A percentile compares a stretch with the other conserved stretches of the same genome.
phyloP scores from a whole-genome alignment of 2,329 filamentous ascomycete species.

The Drechslerella stenobrocha region DNA sequence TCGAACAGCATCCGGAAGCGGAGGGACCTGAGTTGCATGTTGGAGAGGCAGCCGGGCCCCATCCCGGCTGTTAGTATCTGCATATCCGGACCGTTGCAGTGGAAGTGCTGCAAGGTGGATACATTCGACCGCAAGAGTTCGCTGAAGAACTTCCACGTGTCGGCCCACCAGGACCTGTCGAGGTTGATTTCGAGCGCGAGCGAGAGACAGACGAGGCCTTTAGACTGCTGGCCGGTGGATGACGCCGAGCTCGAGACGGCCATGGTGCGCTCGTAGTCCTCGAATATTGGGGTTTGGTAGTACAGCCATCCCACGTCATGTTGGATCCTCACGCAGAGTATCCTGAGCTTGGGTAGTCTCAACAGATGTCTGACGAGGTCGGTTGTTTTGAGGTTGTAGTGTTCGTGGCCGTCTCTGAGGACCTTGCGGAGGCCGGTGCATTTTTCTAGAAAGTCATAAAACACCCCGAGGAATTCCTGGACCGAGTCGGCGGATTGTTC shows the following conservation, averaged over 20 bases:
- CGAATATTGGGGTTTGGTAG: slow-evolving; percentile 26
- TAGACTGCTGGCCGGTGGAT: no score
- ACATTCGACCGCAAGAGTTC: slow-evolving; percentile 10
- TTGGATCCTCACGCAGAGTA: slow-evolving; percentile 38
- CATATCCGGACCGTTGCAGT: slow-evolving; percentile 29
- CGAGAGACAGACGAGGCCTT: slow-evolving; percentile 30
- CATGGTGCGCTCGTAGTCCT: slow-evolving; percentile 15
- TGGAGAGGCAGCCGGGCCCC: background rate
- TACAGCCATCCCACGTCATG: slow-evolving; percentile 17
- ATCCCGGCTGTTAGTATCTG: slow-evolving; percentile 13
- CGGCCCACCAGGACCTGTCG: slow-evolving; percentile 21
- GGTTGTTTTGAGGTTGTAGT: slow-evolving; percentile 10
- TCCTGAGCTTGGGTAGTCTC: slow-evolving; percentile 18
- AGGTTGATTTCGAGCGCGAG: slow-evolving; percentile 21
- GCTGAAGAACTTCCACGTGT: slow-evolving; percentile 25
- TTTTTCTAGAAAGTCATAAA: slow-evolving; percentile 23
- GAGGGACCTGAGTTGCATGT: slow-evolving; percentile 14
- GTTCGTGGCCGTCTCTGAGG: slow-evolving; percentile 34
- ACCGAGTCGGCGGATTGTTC: background rate
- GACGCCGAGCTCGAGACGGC: background rate
- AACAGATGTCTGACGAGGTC: slow-evolving; percentile 19
- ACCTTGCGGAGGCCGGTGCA: slow-evolving; percentile 28
- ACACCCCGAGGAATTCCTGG: slow-evolving; percentile 5
- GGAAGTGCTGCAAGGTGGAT: slow-evolving; percentile 21
- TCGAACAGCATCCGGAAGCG: slow-evolving; percentile 20